Percentiles rank a stretch among this genome's conserved stretches.
These are phyloP conservation scores for Coriolopsis trogii DNA, from an alignment of 1,284 basidiomycete genomes.

Conservation along the genomic window DNA sequence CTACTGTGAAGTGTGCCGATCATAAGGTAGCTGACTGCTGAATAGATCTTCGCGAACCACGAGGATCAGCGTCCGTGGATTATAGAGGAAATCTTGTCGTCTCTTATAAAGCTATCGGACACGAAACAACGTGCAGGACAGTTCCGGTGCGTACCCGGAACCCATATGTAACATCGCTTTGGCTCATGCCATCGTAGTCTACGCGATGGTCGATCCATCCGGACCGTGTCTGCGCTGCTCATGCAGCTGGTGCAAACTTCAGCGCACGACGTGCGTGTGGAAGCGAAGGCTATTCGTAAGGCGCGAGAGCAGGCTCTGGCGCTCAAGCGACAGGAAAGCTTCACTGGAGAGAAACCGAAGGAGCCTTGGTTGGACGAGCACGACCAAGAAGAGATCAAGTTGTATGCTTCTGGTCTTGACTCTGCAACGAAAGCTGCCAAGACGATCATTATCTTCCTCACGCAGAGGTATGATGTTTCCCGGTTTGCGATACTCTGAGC, in stretches of 20 bases:
- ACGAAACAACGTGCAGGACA: slow-evolving; percentile 86
- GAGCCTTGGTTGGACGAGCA: slow-evolving; percentile 65
- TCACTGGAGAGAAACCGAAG: slow-evolving; percentile 43
- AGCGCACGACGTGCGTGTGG: slow-evolving; percentile 74
- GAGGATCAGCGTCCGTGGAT: slow-evolving; percentile 93
- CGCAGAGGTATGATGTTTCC: slow-evolving; percentile 52
- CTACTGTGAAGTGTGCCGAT: not conserved
- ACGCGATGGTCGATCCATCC: slow-evolving; percentile 83
- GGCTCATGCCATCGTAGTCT: slow-evolving; percentile 45
- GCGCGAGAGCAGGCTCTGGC: slow-evolving; percentile 63
- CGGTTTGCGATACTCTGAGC: not conserved
- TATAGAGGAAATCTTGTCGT: slow-evolving; percentile 91
- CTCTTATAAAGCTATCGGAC: slow-evolving; percentile 88
- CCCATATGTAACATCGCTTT: not conserved
- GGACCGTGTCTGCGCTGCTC: slow-evolving; percentile 89
- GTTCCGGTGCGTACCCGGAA: slow-evolving; percentile 62
- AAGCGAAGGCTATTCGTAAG: slow-evolving; percentile 62
- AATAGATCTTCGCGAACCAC: slow-evolving; percentile 86
- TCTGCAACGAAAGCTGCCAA: slow-evolving; percentile 83
- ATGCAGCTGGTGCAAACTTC: slow-evolving; percentile 96
- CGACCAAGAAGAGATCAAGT: slow-evolving; percentile 67
- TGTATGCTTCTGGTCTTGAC: slow-evolving; percentile 72
- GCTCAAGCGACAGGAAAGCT: slow-evolving; percentile 60
- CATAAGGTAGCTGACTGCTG: not conserved
- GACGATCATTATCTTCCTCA: slow-evolving; percentile 83